A percentile compares a stretch with the other conserved stretches of the same genome.
These are phyloP conservation scores for Sporothrix protearum DNA, from an alignment of 2,329 filamentous ascomycete species.

Conservation along the genomic window DNA sequence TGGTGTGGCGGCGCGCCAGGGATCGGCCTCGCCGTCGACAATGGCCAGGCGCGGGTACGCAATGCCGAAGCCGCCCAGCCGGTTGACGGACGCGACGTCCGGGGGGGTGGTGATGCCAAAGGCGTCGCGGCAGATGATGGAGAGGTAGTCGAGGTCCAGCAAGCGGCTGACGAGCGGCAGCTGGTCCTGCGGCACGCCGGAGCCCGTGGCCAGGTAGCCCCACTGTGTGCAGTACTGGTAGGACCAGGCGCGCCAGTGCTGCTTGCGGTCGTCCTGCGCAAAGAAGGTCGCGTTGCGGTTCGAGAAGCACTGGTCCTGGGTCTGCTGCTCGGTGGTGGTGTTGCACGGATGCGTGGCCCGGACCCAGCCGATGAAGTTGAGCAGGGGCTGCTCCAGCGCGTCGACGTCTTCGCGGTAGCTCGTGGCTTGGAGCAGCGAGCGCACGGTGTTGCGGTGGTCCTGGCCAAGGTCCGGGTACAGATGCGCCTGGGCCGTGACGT, in stretches of 20 bases:
- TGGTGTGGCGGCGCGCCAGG: conserved; percentile 72
- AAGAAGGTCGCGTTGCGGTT: conserved; percentile 38
- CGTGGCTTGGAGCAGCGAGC: conserved; percentile 41
- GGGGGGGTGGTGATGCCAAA: conserved; percentile 67
- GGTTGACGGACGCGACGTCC: conserved; percentile 65
- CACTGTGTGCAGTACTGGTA: conserved; percentile 62
- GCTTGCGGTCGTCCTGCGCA: conserved; percentile 37
- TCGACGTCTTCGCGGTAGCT: conserved; percentile 42
- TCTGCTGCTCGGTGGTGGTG: conserved; percentile 29
- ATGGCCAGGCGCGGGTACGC: conserved; percentile 72
- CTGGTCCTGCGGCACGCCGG: conserved; percentile 59
- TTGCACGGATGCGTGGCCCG: conserved; percentile 32
- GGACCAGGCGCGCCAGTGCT: conserved; percentile 47
- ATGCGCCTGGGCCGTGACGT: conserved; percentile 41
- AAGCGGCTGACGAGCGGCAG: conserved; percentile 70
- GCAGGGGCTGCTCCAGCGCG: conserved; percentile 42
- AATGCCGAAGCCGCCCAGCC: conserved; percentile 70
- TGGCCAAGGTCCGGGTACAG: conserved; percentile 45
- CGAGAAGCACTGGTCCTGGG: conserved; percentile 41
- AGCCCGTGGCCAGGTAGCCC: conserved; percentile 75
- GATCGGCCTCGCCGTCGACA: conserved; percentile 73
- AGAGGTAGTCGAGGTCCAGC: conserved; percentile 60
- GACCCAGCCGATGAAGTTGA: conserved; percentile 52
- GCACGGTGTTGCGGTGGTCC: conserved; percentile 36
- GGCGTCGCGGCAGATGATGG: conserved; percentile 58